Base-by-base conservation (phyloP, 208 protist genomes). In the Naegleria fowleri region DNA sequence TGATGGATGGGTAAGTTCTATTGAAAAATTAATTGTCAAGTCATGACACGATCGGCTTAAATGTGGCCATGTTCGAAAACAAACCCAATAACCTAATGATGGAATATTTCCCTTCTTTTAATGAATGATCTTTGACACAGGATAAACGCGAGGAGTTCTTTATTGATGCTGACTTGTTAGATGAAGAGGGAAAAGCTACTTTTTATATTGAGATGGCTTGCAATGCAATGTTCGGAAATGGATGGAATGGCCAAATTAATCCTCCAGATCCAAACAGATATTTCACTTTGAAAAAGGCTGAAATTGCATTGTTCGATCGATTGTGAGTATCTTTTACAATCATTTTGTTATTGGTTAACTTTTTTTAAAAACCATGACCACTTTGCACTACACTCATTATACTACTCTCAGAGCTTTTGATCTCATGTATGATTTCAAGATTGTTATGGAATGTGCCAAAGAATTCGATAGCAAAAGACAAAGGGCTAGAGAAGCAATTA, bases 131-230 rank as follows among this genome's bases (percentile, higher is more conserved):
- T 48, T 48, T 1, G 1, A 1, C 5, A 48, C 43, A 48, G 43
- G 67, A 79, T 36, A 79, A 33, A 36, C 16, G 67, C 9, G 67
- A 79, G 29, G 67, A 79, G n/a, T 79, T 36, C n/a, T 36, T 36
- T 13, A 79, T 79, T 36, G 67, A 79, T 79, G 25, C 19, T 36
- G n/a, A 79, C 19, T 79, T 79, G n/a, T 13, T 79, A 9, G 67
- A 79, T 36, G 25, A 25, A 7, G 33, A 67, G 0, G 48, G 39
- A 43, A 89, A n/a, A 52, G 29, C 33, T 36, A 88, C 19, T 52
- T 79, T 90, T 25, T 94, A 85, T 84, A 86, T 95, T 40, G 94
- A 96, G 84, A 92, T 96, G 92, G 93, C 93, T 19, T 95, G 93
- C 85, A 95, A 95, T 92, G 89, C 15, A 94, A 52, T 89, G 48